phyloP scores from a whole-genome alignment of 148 eudicot genomes.

The Dianthus caryophyllus region DNA sequence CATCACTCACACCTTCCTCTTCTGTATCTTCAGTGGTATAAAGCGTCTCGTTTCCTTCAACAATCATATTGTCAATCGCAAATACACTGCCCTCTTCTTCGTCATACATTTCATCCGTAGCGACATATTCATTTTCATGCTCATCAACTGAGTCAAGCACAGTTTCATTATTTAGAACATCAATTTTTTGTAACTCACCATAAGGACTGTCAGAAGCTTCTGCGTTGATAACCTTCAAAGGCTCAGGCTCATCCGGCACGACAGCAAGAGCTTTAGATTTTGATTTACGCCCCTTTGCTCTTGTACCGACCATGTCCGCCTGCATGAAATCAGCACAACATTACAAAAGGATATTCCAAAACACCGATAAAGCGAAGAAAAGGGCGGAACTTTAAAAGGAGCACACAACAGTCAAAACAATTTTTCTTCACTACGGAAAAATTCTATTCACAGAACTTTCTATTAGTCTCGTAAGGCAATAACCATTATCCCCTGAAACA shows the following conservation, averaged over 20 bases:
- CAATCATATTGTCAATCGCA: slow-evolving; percentile 2
- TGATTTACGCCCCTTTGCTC: slow-evolving; percentile 30
- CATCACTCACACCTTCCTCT: slow-evolving; percentile 11
- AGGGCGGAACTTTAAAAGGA: neutral
- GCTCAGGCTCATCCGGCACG: slow-evolving; percentile 22
- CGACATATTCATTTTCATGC: slow-evolving; percentile 1
- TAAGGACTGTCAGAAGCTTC: slow-evolving; percentile 14
- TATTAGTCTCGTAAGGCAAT: neutral
- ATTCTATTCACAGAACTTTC: neutral
- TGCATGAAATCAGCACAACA: slow-evolving; percentile 17
- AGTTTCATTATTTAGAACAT: neutral
- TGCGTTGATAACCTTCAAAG: slow-evolving; percentile 4
- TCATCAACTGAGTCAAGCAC: neutral
- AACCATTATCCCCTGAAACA: neutral
- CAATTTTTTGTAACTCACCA: slow-evolving; percentile 13
- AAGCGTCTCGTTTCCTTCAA: slow-evolving; percentile 2
- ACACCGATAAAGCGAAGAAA: neutral
- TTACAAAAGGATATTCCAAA: neutral
- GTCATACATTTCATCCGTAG: slow-evolving; percentile 2
- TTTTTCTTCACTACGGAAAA: neutral
- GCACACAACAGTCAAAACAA: neutral
- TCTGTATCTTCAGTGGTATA: neutral
- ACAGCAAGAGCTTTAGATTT: slow-evolving; percentile 16
- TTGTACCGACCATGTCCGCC: slow-evolving; percentile 39
- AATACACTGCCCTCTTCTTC: neutral